Evolutionary conservation across 176 grass and related monocot genomes (phyloP).

Genomic region (Oryza brachyantha): DNA sequence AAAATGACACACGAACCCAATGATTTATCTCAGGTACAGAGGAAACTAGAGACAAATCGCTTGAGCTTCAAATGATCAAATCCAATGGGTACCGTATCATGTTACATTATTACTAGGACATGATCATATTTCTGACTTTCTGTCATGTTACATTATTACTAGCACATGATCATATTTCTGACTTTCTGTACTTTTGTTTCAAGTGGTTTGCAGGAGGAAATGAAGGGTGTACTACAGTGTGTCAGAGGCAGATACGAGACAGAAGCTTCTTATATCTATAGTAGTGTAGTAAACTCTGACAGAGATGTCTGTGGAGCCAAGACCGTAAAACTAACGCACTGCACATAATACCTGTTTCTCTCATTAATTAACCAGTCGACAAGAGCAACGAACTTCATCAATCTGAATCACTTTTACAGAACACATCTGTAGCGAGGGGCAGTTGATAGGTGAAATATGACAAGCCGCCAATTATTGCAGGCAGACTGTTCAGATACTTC

Average conservation of each 20-base stretch:
- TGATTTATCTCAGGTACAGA: neutral
- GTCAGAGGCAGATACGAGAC: conserved; percentile 40
- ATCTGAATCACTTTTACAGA: conserved; percentile 31
- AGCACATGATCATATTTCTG: conserved; percentile 1
- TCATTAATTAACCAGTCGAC: conserved; percentile 41
- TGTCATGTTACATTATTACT: neutral
- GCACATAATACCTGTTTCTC: conserved; percentile 33
- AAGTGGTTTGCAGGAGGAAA: conserved; percentile 21
- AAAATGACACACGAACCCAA: no score
- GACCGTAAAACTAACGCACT: conserved; percentile 8
- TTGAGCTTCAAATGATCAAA: neutral
- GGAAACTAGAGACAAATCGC: neutral
- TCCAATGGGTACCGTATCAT: no score
- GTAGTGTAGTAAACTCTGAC: no score
- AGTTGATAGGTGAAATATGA: conserved; percentile 31
- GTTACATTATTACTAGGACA: neutral
- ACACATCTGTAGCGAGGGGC: neutral
- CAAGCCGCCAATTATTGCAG: conserved; percentile 28
- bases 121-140: neutral
- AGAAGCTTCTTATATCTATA: conserved; percentile 51
- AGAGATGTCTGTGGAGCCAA: conserved; percentile 32
- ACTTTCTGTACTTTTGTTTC: neutral
- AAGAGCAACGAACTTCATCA: conserved; percentile 43
- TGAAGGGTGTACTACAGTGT: conserved; percentile 15
- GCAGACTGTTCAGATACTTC: conserved; percentile 13